Base-by-base conservation (phyloP, 805 yeast species). In the Saccharomycopsis malanga region DNA sequence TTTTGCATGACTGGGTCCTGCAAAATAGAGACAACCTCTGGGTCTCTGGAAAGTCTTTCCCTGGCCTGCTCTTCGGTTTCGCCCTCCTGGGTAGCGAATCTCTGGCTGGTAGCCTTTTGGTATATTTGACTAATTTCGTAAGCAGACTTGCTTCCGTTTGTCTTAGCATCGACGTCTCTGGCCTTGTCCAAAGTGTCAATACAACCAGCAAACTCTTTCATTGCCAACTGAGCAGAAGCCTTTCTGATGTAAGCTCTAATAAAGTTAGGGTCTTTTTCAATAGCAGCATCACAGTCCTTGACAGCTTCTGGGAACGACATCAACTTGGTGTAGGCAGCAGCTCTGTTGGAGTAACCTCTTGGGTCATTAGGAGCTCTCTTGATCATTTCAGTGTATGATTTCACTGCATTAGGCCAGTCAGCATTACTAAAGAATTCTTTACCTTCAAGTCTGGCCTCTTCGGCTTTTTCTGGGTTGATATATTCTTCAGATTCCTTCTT, bases 281-380 rank as follows among this genome's bases (percentile, higher is more conserved):
- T 86, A 32, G 98, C 99, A 49, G 69, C 64, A 60, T 91, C 86
- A 72, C 97, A 88, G 68, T 93, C 99, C 58, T 76, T 75, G 49
- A 93, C 82, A 15, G 95, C 97, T 57, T 91, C 98, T 17, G 97
- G 97, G 84, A 91, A 93, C 10, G 96, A 87, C 85, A 91, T 79
- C 57, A 93, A 77, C 68, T 93, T 93, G 40, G 95, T 82, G 62
- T 84, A 76, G 1, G 96, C 96, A 34, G 98, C 98, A 45, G 99
- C 98, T 69, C 99, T 84, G 72, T 93, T 93, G 30, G 95, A 88
- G 67, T 88, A 93, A 49, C 97, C 98, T 66, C 96, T 80, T 21
- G 95, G 94, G 66, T 93, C 98, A 48, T 79, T 79, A 48, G 99
- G 99, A n/a, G 89, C 88, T 65, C 99, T 84, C 69, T 88, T 87